Evolutionary conservation across 495 filamentous ascomycete genomes (phyloP).

Genomic region (Cairneyella variabilis): DNA sequence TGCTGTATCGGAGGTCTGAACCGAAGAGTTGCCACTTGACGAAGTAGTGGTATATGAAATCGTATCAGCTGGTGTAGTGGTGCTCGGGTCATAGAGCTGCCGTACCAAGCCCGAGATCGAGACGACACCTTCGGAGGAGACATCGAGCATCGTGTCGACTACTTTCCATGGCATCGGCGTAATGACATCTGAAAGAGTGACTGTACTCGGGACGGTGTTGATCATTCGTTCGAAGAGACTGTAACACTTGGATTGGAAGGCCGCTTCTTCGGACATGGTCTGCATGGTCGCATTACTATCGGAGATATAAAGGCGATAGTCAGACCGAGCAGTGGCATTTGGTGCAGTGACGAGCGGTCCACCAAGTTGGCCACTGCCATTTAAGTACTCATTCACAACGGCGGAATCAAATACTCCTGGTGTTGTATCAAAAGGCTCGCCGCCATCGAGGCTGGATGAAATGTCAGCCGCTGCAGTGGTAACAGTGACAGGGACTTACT

Average conservation of each 20-base stretch:
- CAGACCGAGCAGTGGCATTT: conserved; percentile 33
- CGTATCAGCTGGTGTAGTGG: no score
- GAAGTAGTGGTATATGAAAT: no score
- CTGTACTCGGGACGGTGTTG: conserved; percentile 33
- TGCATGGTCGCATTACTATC: conserved; percentile 37
- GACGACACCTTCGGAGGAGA: conserved; percentile 1
- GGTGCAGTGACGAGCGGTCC: conserved; percentile 27
- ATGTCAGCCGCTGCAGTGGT: no score
- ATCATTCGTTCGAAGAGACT: conserved; percentile 37
- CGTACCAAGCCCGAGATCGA: conserved; percentile 15
- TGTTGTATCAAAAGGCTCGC: no score
- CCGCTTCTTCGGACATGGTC: conserved; percentile 25
- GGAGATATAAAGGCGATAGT: conserved; percentile 35
- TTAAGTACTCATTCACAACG: conserved; percentile 13
- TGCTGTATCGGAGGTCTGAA: no score
- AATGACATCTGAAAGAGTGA: conserved; percentile 30
- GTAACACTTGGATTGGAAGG: conserved; percentile 33
- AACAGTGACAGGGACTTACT: no score
- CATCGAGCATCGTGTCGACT: neutral
- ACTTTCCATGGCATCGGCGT: neutral
- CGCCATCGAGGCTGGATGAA: no score
- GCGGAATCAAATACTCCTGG: conserved; percentile 11
- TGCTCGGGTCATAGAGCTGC: no score
- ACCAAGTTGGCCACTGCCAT: conserved; percentile 7
- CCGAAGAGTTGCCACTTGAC: no score